phyloP scores from a whole-genome alignment of 192 early-diverging fungal genomes.

The Glomus cerebriforme region DNA sequence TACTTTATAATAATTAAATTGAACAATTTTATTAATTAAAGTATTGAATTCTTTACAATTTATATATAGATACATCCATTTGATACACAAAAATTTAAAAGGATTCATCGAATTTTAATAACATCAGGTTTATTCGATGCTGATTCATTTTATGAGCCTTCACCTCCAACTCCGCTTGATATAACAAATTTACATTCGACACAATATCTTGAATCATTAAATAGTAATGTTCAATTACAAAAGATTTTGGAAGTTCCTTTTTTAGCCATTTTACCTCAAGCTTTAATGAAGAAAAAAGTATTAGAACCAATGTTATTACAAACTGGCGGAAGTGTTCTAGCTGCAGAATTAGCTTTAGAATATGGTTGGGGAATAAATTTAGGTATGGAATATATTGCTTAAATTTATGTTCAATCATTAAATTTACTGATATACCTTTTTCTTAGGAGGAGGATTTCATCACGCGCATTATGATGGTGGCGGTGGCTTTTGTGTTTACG shows the following conservation, averaged over 20 bases:
- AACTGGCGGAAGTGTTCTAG: conserved; percentile 29
- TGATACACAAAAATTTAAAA: conserved; percentile 31
- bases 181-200: conserved; percentile 16
- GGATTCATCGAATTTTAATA: conserved; percentile 14
- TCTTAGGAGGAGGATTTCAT: conserved; percentile 27
- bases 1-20: not conserved
- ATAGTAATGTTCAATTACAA: conserved; percentile 4
- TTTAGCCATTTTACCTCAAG: conserved; percentile 22
- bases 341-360: conserved; percentile 31
- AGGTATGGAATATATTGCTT: not conserved
- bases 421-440: not conserved
- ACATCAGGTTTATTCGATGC: not conserved
- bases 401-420: not conserved
- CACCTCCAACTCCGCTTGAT: conserved; percentile 15
- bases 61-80: conserved; percentile 18
- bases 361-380: conserved; percentile 35
- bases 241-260: conserved; percentile 30
- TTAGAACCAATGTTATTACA: conserved; percentile 31
- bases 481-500: conserved; percentile 33
- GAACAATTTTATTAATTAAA: too few species aligned
- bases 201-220: conserved; percentile 29
- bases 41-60: not conserved
- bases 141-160: conserved; percentile 21
- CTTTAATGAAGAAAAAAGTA: conserved; percentile 25
- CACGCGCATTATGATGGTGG: conserved; percentile 31